A percentile compares a stretch with the other conserved stretches of the same genome.
phyloP scores from a whole-genome alignment of 352 stramenopile genomes.

The Globisporangium radiosum region DNA sequence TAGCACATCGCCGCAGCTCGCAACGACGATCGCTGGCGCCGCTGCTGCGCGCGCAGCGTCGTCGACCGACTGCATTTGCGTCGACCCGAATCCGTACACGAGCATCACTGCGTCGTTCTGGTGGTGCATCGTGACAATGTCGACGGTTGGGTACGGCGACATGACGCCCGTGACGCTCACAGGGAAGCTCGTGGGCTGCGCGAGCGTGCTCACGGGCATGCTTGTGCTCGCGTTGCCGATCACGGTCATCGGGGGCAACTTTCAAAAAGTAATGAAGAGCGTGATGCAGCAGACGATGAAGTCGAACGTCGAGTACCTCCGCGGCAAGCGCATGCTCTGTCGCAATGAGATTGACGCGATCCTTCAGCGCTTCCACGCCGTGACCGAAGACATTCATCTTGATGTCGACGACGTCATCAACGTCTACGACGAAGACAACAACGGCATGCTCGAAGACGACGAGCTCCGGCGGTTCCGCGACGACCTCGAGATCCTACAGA shows the following conservation, averaged over 20 bases:
- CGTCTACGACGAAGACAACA: constrained; percentile 77
- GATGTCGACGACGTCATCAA: constrained; percentile 75
- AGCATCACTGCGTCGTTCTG: constrained; percentile 80
- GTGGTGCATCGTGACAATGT: constrained; percentile 91
- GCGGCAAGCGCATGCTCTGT: constrained; percentile 63
- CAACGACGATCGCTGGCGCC: constrained; percentile 18
- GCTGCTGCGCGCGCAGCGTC: constrained; percentile 14
- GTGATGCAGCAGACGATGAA: constrained; percentile 76
- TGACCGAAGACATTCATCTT: constrained; percentile 66
- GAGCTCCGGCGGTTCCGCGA: constrained; percentile 63
- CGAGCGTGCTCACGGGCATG: constrained; percentile 76
- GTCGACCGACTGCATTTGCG: constrained; percentile 31
- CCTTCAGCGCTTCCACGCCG: constrained; percentile 59
- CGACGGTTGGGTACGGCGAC: constrained; percentile 87
- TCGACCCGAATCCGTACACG: constrained; percentile 79
- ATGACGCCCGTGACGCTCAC: constrained; percentile 69
- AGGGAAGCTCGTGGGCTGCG: constrained; percentile 67
- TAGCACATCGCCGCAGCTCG: constrained; percentile 3
- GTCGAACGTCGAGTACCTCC: constrained; percentile 68
- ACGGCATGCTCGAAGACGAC: constrained; percentile 67
- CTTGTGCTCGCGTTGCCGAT: constrained; percentile 86
- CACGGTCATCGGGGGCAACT: constrained; percentile 86
- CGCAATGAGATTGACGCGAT: constrained; percentile 72
- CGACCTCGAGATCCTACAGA: constrained; percentile 68
- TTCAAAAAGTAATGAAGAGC: constrained; percentile 82